Base-by-base conservation (phyloP, 2,329 filamentous ascomycete genomes). In the Beauveria rudraprayagi region DNA sequence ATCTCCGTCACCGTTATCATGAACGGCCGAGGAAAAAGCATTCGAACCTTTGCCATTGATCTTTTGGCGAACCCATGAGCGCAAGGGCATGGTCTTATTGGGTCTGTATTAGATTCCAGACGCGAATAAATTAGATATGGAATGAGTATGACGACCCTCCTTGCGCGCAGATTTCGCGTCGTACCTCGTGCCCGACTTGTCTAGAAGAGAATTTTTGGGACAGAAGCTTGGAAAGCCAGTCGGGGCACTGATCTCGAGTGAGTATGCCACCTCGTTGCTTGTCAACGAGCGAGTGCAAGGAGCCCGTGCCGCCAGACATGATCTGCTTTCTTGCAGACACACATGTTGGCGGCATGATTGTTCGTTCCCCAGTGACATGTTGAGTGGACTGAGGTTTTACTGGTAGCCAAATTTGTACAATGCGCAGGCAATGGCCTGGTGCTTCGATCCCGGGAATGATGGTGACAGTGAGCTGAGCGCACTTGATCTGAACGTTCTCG, bases 361-460 rank as follows among this genome's bases (percentile, higher is more conserved):
- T 69, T 70, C 67, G 40, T 69, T 70, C 67, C 68, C 69, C 14
- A 66, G 60, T 3, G 67, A 67, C 5, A 70, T 62, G 48, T 71
- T 69, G 6, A 86, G 70, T 55, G 84, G 70, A 51, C 80, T 82
- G 7, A 78, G 69, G 59, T 81, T 77, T 16, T 63, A 67, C 3
- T 70, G 67, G 11, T 83, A 70, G 0, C 77, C 82, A 14, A n/a
- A 85, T 69, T 63, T 84, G 82, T 0, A 80, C 80, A 30, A 85
- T 77, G 6, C 78, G 77, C 1, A 86, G 70, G 1, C 79, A 77
- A 62, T 86, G 83, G 0, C 83, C 83, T 0, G 83, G 83, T 0
- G 81, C 76, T 67, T 86, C 83, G 26, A 86, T 83, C 67, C 86
- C 83, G 0, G 83, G 82, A 6, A 85, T 74, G 1, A 86, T 71